phyloP scores from a whole-genome alignment of 805 yeast genomes.

The Teunomyces panamensis region DNA sequence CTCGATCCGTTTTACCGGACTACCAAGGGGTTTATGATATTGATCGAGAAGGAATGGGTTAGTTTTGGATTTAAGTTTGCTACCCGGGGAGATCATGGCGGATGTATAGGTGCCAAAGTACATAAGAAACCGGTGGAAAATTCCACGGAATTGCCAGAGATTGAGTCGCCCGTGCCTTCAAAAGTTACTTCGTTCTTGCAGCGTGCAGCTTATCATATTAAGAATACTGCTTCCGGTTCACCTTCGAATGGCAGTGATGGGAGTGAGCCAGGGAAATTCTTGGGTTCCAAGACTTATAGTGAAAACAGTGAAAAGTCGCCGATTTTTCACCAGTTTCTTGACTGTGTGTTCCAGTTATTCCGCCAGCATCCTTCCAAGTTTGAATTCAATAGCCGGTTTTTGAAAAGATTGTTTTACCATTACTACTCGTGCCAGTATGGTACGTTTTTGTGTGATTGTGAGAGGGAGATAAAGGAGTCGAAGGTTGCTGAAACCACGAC shows the following conservation, averaged over 20 bases:
- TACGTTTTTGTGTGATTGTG: conserved; percentile 75
- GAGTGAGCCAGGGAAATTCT: conserved; percentile 14
- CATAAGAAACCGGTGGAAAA: conserved; percentile 13
- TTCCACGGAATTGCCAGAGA: conserved; percentile 2
- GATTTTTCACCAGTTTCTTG: conserved; percentile 89
- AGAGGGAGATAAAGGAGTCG: conserved; percentile 50
- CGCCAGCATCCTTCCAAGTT: conserved; percentile 69
- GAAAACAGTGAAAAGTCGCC: conserved; percentile 61
- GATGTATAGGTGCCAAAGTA: conserved; percentile 39
- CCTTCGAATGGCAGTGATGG: conserved; percentile 13
- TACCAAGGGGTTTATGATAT: conserved; percentile 75
- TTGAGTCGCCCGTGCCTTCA: conserved; percentile 7
- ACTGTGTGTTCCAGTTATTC: conserved; percentile 77
- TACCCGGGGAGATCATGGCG: conserved; percentile 78
- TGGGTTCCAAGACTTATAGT: conserved; percentile 22
- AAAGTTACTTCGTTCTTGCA: conserved; percentile 37
- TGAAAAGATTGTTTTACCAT: conserved; percentile 83
- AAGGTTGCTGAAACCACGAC: conserved; percentile 51
- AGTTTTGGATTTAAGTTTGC: conserved; percentile 90
- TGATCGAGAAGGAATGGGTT: conserved; percentile 93
- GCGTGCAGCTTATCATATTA: conserved; percentile 41
- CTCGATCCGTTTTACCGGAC: conserved; percentile 90
- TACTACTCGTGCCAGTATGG: conserved; percentile 94
- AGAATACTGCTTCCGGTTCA: conserved; percentile 31
- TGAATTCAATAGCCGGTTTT: conserved; percentile 85